Evolutionary conservation across 1,284 basidiomycete genomes (phyloP), one percentile per base, ranked within the genome.

Genomic region (Mycosarcoma maydis): DNA sequence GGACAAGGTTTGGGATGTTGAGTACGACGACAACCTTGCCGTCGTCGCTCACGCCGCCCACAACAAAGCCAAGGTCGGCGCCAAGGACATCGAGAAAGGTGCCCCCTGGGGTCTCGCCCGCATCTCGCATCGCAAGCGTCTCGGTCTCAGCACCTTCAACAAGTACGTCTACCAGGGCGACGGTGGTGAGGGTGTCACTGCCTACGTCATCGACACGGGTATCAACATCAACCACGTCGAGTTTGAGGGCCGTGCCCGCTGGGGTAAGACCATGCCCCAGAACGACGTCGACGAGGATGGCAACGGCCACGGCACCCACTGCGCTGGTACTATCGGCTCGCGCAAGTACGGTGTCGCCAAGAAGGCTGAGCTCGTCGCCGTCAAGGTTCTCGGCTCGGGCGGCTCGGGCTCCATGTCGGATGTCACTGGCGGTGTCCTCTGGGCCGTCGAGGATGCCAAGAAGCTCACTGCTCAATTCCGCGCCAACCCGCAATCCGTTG

Each of bases 91-190:
- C 11, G 92, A 97, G 87, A 88, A 84, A 57, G 84, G 86, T 27
- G 92, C 95, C 20, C 94, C 95, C 53, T 98, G 96, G 96, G 93
- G 96, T 82, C 89, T 99, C 36, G 94, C 95, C 42, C 91, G 96
- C 58, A 88, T 98, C 80, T 94, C 92, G 71, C 96, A 99, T 85
- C 89, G 93, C 52, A 75, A 85, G 20, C 87, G 84, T 77, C 88
- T 99, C 23, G 85, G 85, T 23, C 89, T 98, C 72, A 84, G 87
- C 54, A 98, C 92, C 24, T 98, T 97, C 86, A 89, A 86, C 73
- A 88, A 88, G 83, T 99, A 98, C 84, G 84, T 88, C 54, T 93
- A 91, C 82, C 86, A 93, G 62, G 29, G 83, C 2, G 57, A 86
- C 8, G 93, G 90, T 39, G 96, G 95, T 53, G 89, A 92, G 52